Conservation (phyloP, 2,329 filamentous ascomycete genomes). For the Alternaria arborescens region DNA sequence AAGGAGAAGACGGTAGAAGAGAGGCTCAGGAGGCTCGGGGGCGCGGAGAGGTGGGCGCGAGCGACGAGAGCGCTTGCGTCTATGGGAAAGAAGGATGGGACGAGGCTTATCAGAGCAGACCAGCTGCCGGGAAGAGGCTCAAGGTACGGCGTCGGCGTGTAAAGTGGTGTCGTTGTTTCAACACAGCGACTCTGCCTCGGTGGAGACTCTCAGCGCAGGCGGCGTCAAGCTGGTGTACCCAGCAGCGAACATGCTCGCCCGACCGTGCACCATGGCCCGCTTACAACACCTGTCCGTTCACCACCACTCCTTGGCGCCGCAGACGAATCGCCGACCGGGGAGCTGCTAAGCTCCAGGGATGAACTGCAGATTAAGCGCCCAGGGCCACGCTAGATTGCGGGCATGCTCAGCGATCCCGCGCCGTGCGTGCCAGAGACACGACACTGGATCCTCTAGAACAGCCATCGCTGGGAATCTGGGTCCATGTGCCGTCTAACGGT, state of each 20-base stretch:
- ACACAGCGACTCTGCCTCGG: slow-evolving; percentile 20
- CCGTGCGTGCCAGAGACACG: slow-evolving; percentile 23
- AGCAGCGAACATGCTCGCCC: slow-evolving; percentile 19
- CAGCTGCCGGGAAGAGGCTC: slow-evolving; percentile 31
- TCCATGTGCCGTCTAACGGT: not conserved
- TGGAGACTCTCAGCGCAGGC: slow-evolving; percentile 16
- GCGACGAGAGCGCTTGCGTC: slow-evolving; percentile 27
- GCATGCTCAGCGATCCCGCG: slow-evolving; percentile 19
- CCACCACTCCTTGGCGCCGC: slow-evolving; percentile 14
- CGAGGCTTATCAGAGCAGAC: slow-evolving; percentile 32
- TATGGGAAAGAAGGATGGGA: slow-evolving; percentile 18
- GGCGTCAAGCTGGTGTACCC: slow-evolving; percentile 15
- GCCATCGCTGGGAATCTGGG: not conserved
- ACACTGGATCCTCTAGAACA: slow-evolving; percentile 21
- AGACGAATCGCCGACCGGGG: slow-evolving; percentile 17
- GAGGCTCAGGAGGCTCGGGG: no score
- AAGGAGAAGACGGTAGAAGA: no score
- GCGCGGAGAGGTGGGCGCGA: slow-evolving; percentile 30
- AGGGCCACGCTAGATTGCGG: slow-evolving; percentile 15
- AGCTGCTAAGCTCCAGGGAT: slow-evolving; percentile 17
- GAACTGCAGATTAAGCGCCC: slow-evolving; percentile 25
- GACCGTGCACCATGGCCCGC: slow-evolving; percentile 16
- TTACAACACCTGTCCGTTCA: slow-evolving; percentile 22
- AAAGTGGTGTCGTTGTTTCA: slow-evolving; percentile 27
- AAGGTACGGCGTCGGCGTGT: slow-evolving; percentile 11